Conservation (phyloP, 139 green algal genomes). For the Micromonas pusilla region DNA sequence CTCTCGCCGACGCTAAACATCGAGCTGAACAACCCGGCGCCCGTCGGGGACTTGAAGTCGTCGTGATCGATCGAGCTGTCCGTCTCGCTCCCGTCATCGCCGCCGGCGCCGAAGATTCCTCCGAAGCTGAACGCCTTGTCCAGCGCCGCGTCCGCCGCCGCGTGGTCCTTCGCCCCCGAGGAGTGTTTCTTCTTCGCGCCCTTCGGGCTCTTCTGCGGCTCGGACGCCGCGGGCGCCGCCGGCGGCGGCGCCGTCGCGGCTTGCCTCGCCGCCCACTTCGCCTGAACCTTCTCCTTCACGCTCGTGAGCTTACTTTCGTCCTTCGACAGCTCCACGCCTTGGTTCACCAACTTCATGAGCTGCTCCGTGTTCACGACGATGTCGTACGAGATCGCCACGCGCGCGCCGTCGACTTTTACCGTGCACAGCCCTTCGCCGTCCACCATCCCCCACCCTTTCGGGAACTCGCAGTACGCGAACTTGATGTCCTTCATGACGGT, state of each 20-base stretch:
- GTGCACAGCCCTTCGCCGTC: constrained; percentile 21
- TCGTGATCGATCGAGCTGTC: no score
- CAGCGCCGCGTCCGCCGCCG: background rate
- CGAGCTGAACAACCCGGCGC: no score
- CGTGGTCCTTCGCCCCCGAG: no score
- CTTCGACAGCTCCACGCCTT: constrained; percentile 15
- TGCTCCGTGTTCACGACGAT: constrained; percentile 23
- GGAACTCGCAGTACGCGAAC: constrained; percentile 23
- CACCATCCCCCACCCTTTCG: constrained; percentile 4
- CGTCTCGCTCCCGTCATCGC: background rate
- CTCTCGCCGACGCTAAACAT: no score
- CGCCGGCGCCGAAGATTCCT: background rate
- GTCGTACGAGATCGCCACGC: constrained; percentile 17
- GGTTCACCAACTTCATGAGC: constrained; percentile 8
- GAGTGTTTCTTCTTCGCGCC: no score
- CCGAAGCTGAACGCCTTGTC: background rate
- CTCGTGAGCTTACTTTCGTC: background rate
- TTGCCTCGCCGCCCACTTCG: background rate
- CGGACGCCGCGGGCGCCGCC: background rate
- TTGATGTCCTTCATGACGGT: constrained; percentile 16
- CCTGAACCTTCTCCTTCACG: constrained; percentile 10
- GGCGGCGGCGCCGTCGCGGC: background rate
- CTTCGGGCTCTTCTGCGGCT: no score
- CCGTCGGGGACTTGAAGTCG: no score
- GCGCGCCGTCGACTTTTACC: constrained; percentile 19